A percentile compares a stretch with the other conserved stretches of the same genome.
These are phyloP conservation scores for Closterium sp. DNA, from an alignment of 139 green algal species.

Conservation along the genomic window DNA sequence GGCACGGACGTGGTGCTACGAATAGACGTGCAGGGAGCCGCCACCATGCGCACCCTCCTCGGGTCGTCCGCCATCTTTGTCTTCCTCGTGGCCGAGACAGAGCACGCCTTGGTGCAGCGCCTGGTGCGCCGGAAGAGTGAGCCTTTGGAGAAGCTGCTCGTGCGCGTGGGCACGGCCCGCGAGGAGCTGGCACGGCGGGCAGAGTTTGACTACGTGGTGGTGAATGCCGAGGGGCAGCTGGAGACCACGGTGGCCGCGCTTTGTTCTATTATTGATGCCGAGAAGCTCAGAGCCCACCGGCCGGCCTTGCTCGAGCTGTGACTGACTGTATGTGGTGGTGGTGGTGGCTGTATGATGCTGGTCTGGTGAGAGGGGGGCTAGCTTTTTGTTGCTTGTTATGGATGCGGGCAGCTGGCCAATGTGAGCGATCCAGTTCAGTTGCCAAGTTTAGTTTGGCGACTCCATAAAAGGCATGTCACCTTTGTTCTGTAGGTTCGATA, in stretches of 20 bases:
- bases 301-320: background rate
- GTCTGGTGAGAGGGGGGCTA: background rate
- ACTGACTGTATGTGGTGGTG: background rate
- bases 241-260: constrained; percentile 74
- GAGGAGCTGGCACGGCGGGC: constrained; percentile 64
- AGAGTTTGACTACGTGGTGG: constrained; percentile 94
- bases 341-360: background rate
- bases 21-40: constrained; percentile 89
- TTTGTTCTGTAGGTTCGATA: too few species aligned
- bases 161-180: constrained; percentile 74
- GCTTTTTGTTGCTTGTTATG: background rate
- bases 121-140: constrained; percentile 87
- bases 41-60: constrained; percentile 69
- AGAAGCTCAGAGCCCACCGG: constrained; percentile 61
- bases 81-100: constrained; percentile 82
- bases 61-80: constrained; percentile 77
- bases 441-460: too few species aligned
- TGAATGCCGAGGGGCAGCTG: constrained; percentile 79
- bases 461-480: too few species aligned
- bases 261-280: constrained; percentile 79
- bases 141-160: constrained; percentile 57
- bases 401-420: too few species aligned
- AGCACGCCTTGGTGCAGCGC: constrained; percentile 74
- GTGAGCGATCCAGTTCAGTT: too few species aligned
- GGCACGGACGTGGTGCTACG: constrained; percentile 87